A percentile compares a stretch with the other conserved stretches of the same genome.
Evolutionary conservation across 2,329 filamentous ascomycete species (phyloP).

Genomic region (Sporothrix schenckii): DNA sequence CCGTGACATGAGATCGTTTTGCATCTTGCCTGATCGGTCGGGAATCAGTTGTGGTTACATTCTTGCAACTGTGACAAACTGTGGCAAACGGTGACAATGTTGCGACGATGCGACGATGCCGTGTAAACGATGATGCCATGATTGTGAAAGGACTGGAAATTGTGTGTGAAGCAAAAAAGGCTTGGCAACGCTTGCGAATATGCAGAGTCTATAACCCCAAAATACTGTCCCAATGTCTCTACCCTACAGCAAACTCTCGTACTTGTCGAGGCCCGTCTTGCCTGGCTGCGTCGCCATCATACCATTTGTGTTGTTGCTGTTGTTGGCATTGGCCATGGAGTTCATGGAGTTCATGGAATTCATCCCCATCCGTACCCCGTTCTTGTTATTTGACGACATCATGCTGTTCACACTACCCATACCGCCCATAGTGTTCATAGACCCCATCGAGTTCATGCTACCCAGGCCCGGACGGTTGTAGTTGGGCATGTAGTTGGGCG

Average conservation of each 20-base stretch:
- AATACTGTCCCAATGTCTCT: background rate
- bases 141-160: background rate
- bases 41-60: constrained; percentile 44
- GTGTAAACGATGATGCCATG: background rate
- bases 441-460: constrained; percentile 6
- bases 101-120: background rate
- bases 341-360: constrained; percentile 36
- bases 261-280: constrained; percentile 65
- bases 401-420: constrained; percentile 23
- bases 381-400: constrained; percentile 25
- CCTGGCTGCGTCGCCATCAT: constrained; percentile 42
- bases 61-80: constrained; percentile 34
- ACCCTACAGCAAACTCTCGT: constrained; percentile 64
- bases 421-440: background rate
- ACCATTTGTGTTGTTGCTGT: constrained; percentile 28
- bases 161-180: background rate
- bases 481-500: constrained; percentile 24
- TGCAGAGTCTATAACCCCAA: background rate
- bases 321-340: constrained; percentile 40
- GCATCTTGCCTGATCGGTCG: constrained; percentile 39
- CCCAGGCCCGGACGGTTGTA: constrained; percentile 28
- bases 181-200: background rate
- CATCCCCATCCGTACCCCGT: constrained; percentile 39
- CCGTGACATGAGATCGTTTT: constrained; percentile 41
- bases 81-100: background rate